Evolutionary conservation across 768 basidiomycete species (phyloP).

Genomic region (Mycena venus): DNA sequence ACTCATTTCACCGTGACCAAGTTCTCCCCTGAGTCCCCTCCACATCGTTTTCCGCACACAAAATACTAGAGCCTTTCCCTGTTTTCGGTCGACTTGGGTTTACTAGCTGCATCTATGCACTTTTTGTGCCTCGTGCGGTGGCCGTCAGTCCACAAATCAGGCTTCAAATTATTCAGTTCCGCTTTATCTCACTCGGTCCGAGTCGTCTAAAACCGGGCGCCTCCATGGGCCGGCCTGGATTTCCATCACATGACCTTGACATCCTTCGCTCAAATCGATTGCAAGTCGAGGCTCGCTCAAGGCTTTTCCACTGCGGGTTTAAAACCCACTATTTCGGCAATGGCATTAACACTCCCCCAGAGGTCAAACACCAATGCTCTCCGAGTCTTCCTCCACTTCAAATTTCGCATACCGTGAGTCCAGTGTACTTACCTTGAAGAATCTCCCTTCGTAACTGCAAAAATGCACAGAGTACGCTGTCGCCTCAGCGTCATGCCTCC

Average conservation of each 20-base stretch:
- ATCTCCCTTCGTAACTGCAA: background rate
- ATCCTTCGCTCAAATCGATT: background rate
- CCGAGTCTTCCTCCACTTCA: background rate
- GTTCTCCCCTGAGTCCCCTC: too few species aligned
- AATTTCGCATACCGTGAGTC: background rate
- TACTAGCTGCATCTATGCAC: too few species aligned
- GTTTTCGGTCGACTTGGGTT: too few species aligned
- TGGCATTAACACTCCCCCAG: background rate
- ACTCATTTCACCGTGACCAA: too few species aligned
- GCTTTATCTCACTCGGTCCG: too few species aligned
- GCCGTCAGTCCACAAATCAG: too few species aligned
- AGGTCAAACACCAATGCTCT: background rate
- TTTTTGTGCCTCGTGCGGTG: too few species aligned
- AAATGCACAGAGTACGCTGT: background rate
- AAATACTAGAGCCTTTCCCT: too few species aligned
- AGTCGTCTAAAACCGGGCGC: too few species aligned
- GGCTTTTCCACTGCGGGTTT: background rate
- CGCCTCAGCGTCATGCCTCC: background rate
- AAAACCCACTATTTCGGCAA: background rate
- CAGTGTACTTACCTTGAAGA: background rate
- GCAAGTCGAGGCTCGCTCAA: background rate
- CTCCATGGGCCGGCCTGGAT: too few species aligned
- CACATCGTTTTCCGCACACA: too few species aligned
- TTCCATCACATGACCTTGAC: background rate
- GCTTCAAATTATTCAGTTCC: too few species aligned